Evolutionary conservation across 805 yeast species (phyloP), one percentile per base, ranked within the genome.

Genomic region (Candida hispaniensis): DNA sequence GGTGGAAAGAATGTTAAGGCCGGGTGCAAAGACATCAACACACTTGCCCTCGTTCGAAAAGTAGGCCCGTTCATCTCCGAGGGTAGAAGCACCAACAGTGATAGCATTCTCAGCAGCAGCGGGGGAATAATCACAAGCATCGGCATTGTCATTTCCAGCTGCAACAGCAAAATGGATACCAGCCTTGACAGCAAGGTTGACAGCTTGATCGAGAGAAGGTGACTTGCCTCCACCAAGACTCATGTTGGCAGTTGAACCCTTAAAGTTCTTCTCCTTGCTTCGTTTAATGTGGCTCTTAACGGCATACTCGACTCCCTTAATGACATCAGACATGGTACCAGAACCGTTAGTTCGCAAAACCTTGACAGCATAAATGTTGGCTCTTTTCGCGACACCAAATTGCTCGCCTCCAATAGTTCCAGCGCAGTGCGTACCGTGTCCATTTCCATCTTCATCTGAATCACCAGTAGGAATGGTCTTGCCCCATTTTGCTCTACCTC

Each of bases 381-480:
- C 76, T 43, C 66, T 62, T 60, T 73, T 73, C 47, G 78, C 76
- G 35, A 73, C 67, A 50, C 79, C 79, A 47, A 69, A 73, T 36
- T 67, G 51, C 40, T 55, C 54, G 29, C 75, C 71, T 23, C 67
- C 77, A 48, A 73, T 72, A 38, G 76, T 73, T 49, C 79, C 79
- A 26, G 78, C 73, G 56, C 75, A 72, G 54, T 73, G 79, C 39
- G 76, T 68, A 44, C 79, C 79, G 54, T 73, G 79, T 27, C 79
- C 79, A 48, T 71, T 67, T 16, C 69, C 73, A 43, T 70, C 75
- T 15, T 52, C 58, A 42, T 68, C 75, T 42, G 63, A 63, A 43
- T 54, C 55, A 30, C 55, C 56, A 14, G 49, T 51, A 39, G 76
- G 76, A 46, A 72, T 53, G 44, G 76, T 70, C 42, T 64, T 59